Evolutionary conservation across 441 rosid species (phyloP).

Genomic region (Euphorbia celastroides): DNA sequence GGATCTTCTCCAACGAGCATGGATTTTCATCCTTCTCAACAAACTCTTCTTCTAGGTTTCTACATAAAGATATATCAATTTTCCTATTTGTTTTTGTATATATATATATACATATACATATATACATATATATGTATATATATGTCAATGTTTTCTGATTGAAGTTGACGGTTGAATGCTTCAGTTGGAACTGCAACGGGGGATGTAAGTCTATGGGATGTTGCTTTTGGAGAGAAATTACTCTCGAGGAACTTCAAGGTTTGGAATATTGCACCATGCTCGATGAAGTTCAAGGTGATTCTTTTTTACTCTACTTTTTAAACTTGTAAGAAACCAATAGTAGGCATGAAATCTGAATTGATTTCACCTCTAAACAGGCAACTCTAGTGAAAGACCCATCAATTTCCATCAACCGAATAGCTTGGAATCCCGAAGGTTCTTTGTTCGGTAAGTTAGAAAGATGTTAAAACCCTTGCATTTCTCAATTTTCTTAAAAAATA

Average conservation of each 20-base stretch:
- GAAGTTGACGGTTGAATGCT: constrained; percentile 17
- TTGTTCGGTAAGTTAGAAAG: constrained; percentile 41
- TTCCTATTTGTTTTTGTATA: neutral
- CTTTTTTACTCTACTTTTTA: constrained; percentile 4
- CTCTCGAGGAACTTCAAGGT: constrained; percentile 38
- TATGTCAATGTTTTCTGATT: constrained; percentile 9
- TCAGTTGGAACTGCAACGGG: constrained; percentile 54
- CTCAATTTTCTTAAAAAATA: constrained; percentile 5
- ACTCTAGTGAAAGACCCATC: constrained; percentile 33
- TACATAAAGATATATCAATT: neutral
- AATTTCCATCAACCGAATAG: constrained; percentile 41
- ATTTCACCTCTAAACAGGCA: constrained; percentile 26
- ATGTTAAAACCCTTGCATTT: neutral
- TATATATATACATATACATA: too few species aligned
- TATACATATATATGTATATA: too few species aligned
- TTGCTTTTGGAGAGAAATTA: constrained; percentile 27
- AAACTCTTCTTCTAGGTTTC: constrained; percentile 35
- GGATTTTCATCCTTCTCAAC: constrained; percentile 40
- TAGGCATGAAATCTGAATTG: constrained; percentile 15
- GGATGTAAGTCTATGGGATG: constrained; percentile 45
- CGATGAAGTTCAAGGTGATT: constrained; percentile 37
- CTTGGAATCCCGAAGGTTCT: constrained; percentile 51
- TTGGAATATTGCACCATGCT: constrained; percentile 42
- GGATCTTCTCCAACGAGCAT: constrained; percentile 37
- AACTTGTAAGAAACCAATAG: constrained; percentile 8